These are phyloP conservation scores for Phytopythium boreale DNA, from an alignment of 352 stramenopile species.

Conservation along the genomic window DNA sequence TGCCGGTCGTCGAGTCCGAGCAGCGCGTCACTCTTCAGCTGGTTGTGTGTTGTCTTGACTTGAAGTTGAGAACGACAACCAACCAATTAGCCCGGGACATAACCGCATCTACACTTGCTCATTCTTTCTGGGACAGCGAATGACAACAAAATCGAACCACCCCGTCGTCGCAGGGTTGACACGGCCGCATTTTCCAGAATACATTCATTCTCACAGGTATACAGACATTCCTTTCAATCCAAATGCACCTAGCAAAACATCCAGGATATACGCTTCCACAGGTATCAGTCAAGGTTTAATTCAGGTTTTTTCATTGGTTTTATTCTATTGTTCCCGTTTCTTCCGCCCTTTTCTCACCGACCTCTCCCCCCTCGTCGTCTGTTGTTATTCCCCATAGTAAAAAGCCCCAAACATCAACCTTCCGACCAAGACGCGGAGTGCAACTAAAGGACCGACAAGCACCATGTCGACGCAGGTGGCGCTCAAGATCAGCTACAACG, in stretches of 20 bases:
- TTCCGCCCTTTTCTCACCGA: neutral
- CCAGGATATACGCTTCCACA: neutral
- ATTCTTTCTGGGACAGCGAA: too few species aligned
- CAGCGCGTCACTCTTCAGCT: too few species aligned
- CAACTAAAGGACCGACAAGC: too few species aligned
- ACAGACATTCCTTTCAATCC: neutral
- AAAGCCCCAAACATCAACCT: neutral
- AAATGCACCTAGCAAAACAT: too few species aligned
- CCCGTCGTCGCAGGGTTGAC: too few species aligned
- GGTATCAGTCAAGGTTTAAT: neutral
- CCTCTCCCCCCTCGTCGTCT: neutral
- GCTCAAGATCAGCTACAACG: constrained; percentile 79
- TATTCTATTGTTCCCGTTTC: neutral
- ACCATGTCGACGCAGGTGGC: constrained; percentile 43
- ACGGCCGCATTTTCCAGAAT: neutral
- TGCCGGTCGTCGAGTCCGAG: too few species aligned
- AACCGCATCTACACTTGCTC: too few species aligned
- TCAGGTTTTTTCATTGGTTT: too few species aligned
- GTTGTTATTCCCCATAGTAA: neutral
- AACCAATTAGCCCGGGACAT: too few species aligned
- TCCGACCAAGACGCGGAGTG: neutral
- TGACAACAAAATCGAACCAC: too few species aligned
- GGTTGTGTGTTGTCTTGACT: too few species aligned
- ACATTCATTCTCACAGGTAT: neutral
- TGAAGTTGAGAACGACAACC: too few species aligned